A percentile compares a stretch with the other conserved stretches of the same genome.
Evolutionary conservation across 2,329 filamentous ascomycete genomes (phyloP).

Genomic region (Colletotrichum camelliae): DNA sequence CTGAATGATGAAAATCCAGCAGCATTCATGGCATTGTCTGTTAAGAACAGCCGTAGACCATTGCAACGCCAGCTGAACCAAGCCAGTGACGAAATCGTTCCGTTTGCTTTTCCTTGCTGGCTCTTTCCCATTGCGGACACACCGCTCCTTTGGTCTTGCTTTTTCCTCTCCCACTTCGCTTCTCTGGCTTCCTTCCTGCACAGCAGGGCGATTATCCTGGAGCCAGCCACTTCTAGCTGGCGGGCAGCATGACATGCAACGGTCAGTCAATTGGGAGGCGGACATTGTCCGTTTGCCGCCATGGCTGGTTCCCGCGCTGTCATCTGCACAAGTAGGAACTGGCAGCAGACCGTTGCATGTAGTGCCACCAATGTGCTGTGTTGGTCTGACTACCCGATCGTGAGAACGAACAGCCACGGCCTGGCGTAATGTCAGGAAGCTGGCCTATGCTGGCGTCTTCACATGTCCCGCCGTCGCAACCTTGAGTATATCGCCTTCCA

Average conservation of each 20-base stretch:
- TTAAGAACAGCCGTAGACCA: not conserved
- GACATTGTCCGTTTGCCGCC: not conserved
- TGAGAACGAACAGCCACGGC: not conserved
- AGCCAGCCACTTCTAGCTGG: not conserved
- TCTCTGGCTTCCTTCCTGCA: not conserved
- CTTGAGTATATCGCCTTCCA: conserved; percentile 81
- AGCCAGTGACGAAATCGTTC: not conserved
- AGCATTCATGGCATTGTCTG: not conserved
- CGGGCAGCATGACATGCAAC: not conserved
- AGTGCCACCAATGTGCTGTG: not conserved
- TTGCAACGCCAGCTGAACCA: not conserved
- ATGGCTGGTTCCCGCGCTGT: not conserved
- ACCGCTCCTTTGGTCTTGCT: not conserved
- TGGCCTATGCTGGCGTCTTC: not conserved
- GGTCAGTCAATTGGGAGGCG: not conserved
- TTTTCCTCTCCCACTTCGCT: not conserved
- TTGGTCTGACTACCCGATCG: not conserved
- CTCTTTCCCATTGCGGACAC: not conserved
- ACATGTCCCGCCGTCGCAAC: conserved; percentile 84
- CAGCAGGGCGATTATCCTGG: not conserved
- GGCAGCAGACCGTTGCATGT: not conserved
- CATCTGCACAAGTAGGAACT: not conserved
- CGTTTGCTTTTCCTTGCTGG: not conserved
- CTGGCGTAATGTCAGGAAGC: not conserved
- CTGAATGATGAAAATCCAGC: not conserved